These are phyloP conservation scores for Mercurialis annua DNA, from an alignment of 345 rosid species.

Conservation along the genomic window DNA sequence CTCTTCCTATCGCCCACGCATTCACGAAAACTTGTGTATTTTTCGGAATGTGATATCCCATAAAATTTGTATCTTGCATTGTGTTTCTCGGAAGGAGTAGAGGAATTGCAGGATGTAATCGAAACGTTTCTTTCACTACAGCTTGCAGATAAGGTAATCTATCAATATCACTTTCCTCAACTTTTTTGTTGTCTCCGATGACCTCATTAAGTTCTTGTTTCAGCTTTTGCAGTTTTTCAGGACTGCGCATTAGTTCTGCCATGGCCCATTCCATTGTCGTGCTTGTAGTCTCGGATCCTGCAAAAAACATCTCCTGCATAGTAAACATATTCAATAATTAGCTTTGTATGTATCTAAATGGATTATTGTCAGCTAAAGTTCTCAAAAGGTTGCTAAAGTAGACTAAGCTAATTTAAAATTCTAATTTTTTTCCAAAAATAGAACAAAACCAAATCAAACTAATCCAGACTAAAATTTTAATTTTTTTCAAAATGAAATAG, in stretches of 20 bases:
- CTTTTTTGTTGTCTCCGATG: constrained; percentile 4
- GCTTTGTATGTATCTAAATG: too few relatives aligned
- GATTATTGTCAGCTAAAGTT: too few relatives aligned
- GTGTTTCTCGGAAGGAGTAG: constrained; percentile 14
- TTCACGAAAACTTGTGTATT: constrained; percentile 19
- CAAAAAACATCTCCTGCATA: constrained; percentile 23
- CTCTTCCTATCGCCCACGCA: constrained; percentile 23
- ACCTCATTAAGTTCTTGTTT: neutral
- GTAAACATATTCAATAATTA: neutral
- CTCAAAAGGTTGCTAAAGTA: too few relatives aligned
- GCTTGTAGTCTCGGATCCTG: constrained; percentile 23
- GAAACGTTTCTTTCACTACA: constrained; percentile 8
- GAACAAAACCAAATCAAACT: too few relatives aligned
- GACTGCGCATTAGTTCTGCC: constrained; percentile 24
- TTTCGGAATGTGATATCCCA: constrained; percentile 13
- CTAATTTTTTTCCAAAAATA: too few relatives aligned
- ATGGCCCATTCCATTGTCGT: constrained; percentile 24
- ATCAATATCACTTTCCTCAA: constrained; percentile 17
- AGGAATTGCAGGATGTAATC: constrained; percentile 12
- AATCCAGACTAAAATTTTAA: too few relatives aligned
- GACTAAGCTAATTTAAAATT: too few relatives aligned
- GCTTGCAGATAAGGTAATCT: constrained; percentile 13
- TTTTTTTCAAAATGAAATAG: too few relatives aligned
- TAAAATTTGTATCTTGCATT: constrained; percentile 7
- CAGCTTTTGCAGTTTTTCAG: neutral